A percentile compares a stretch with the other conserved stretches of the same genome.
phyloP scores from a whole-genome alignment of 2,329 filamentous ascomycete species.

The Rhexocercosporidium sp. region DNA sequence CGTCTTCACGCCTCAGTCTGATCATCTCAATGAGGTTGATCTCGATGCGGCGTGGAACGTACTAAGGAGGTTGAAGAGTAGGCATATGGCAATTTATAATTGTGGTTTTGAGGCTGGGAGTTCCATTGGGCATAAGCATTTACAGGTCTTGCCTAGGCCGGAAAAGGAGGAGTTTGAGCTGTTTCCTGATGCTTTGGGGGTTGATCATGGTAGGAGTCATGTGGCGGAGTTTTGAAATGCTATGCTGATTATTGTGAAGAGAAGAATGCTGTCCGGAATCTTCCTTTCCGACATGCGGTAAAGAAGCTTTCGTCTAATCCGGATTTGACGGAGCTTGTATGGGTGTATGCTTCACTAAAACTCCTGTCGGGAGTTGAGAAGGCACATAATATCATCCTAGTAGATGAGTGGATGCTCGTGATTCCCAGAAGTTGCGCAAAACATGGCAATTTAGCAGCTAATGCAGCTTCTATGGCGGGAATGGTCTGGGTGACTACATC shows the following conservation, averaged over 20 bases:
- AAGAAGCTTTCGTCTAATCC: slow-evolving; percentile 11
- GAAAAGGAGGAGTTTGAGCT: slow-evolving; percentile 24
- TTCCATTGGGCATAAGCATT: slow-evolving; percentile 51
- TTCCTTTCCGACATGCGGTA: slow-evolving; percentile 19
- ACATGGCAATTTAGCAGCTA: slow-evolving; percentile 39
- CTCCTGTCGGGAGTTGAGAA: not conserved
- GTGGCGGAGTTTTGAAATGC: not conserved
- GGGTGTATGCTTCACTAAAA: slow-evolving; percentile 22
- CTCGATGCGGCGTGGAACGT: slow-evolving; percentile 46
- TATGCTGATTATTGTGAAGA: slow-evolving; percentile 12
- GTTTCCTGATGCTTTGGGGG: slow-evolving; percentile 33
- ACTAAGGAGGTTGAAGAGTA: slow-evolving; percentile 36
- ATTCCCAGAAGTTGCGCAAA: slow-evolving; percentile 42
- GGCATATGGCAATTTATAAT: slow-evolving; percentile 50
- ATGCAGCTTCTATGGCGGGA: slow-evolving; percentile 46
- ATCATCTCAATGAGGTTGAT: slow-evolving; percentile 46
- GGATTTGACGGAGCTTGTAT: slow-evolving; percentile 21
- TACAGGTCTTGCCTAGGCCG: slow-evolving; percentile 48
- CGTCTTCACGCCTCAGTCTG: slow-evolving; percentile 45
- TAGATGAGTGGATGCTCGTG: slow-evolving; percentile 42
- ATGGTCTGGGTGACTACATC: slow-evolving; percentile 40
- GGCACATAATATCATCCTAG: slow-evolving; percentile 45
- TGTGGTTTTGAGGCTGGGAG: slow-evolving; percentile 50
- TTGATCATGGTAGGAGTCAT: slow-evolving; percentile 10
- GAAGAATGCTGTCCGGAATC: not conserved